Evolutionary conservation across 1,139 yeast species (phyloP), one percentile per base, ranked within the genome.

Genomic region (Suhomyces terraborum): DNA sequence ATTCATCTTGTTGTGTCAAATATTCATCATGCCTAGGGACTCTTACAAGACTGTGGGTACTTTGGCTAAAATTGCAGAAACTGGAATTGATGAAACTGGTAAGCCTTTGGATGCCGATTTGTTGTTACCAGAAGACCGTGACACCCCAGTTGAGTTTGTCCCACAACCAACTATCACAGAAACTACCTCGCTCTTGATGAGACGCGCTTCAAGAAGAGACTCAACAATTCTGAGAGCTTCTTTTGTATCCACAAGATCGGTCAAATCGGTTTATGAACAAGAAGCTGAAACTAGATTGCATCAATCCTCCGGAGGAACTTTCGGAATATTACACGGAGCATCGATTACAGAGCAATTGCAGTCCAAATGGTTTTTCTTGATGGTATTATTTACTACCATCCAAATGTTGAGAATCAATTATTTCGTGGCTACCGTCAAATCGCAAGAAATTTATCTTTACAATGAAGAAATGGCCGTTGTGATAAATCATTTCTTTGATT

Each of bases 371-470:
- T 91, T 88, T 59, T 57, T 73, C 38, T 66, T 88, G 41, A 84
- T 88, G 85, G 77, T 88, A 17, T 58, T 79, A 4, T 88, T 88
- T 62, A 85, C 96, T 5, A 78, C 91, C 2, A 76, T 88, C 42
- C 95, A 88, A 62, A 88, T 89, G 96, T 74, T 91, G 40, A 75
- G 96, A 59, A 85, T 89, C 51, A 91, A 91, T 64, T 89, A 85
- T 62, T 91, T 88, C 62, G 94, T 91, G 38, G 96, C 96, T 6
- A 88, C 97, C 1, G 70, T 91, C 32, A 79, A 80, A 53, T 69
- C 94, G 0, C 96, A 88, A 65, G 91, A 87, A 66, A 73, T 74
- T 25, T 89, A 70, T 56, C 71, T 88, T 46, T 73, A 88, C 42
- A 67, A 76, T 46, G 75, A 72, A 32, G 73, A 67, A 6, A 48